Conservation (phyloP, 2,329 filamentous ascomycete genomes). For the Aspergillus ibericus region DNA sequence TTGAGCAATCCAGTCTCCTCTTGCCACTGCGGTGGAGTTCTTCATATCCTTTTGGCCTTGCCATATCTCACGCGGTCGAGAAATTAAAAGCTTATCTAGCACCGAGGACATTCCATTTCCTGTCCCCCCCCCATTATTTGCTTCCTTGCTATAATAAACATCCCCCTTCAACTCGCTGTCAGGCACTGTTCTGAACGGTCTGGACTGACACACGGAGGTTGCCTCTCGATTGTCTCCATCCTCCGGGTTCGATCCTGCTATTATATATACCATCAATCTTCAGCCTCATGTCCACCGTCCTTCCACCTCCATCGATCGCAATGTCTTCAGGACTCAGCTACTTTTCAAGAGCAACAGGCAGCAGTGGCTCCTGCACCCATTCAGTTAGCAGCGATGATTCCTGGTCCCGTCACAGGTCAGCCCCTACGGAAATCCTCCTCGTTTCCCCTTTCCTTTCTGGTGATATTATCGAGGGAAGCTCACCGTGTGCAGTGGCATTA, state of each 20-base stretch:
- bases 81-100: constrained; percentile 21
- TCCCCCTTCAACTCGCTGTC: constrained; percentile 6
- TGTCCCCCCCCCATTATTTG: neutral
- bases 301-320: constrained; percentile 30
- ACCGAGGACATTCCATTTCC: constrained; percentile 1
- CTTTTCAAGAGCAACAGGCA: constrained; percentile 30
- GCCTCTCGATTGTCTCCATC: neutral
- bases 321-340: constrained; percentile 33
- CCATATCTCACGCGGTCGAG: constrained; percentile 14
- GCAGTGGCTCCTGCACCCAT: constrained; percentile 30
- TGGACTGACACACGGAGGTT: neutral
- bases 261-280: constrained; percentile 11
- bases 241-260: constrained; percentile 7
- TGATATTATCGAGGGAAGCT: constrained; percentile 19
- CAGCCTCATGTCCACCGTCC: constrained; percentile 34
- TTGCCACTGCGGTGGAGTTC: constrained; percentile 16
- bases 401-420: constrained; percentile 39
- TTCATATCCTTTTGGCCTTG: constrained; percentile 13
- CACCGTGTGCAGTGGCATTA: constrained; percentile 26
- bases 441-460: neutral
- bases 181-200: constrained; percentile 5
- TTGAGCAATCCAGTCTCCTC: constrained; percentile 7
- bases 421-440: constrained; percentile 20
- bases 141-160: constrained; percentile 4
- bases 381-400: constrained; percentile 33